Conservation (phyloP, 441 rosid genomes). For the Erysimum pusillum region DNA sequence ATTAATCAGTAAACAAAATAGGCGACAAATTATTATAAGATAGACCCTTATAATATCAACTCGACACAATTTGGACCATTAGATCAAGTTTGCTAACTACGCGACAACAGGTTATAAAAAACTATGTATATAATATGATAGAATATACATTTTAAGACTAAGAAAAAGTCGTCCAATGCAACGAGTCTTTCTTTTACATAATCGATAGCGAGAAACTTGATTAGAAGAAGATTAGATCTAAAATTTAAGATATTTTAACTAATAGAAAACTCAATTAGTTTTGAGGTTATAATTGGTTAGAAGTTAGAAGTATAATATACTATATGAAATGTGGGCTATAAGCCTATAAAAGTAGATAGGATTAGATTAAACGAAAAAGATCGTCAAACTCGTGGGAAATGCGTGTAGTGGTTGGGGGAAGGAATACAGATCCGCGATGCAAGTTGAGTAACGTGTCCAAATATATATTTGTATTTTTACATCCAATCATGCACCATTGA, state of each 20-base stretch:
- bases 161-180: constrained; percentile 17
- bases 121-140: background rate
- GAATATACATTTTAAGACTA: background rate
- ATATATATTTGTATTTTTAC: background rate
- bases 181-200: constrained; percentile 34
- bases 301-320: constrained; percentile 4
- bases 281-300: constrained; percentile 5
- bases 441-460: constrained; percentile 41
- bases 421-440: constrained; percentile 40
- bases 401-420: constrained; percentile 45
- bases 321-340: constrained; percentile 28
- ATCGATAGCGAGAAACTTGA: constrained; percentile 18
- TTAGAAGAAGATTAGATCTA: background rate
- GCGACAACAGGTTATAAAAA: background rate
- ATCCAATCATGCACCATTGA: constrained; percentile 16
- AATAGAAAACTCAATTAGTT: background rate
- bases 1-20: background rate
- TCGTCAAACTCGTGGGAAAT: constrained; percentile 46
- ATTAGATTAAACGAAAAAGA: constrained; percentile 26
- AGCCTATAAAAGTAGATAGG: constrained; percentile 19
- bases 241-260: background rate
- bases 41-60: background rate
- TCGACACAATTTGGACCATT: background rate
- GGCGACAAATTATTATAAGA: background rate
- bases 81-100: constrained; percentile 16